Conservation (phyloP, 306 rosid genomes). For the Heteromeles arbutifolia region DNA sequence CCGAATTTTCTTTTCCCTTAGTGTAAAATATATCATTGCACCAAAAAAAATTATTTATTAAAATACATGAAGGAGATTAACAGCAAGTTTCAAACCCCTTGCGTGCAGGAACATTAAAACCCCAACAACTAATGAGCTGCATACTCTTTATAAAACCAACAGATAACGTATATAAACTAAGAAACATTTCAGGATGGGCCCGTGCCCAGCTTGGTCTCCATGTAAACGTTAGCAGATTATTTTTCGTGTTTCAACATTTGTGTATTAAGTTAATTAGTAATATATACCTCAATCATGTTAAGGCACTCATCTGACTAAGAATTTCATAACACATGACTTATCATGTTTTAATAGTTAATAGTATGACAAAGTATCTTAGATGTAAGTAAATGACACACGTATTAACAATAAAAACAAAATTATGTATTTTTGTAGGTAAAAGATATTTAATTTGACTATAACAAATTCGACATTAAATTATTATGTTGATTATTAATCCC, state of each 20-base stretch:
- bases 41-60: no score
- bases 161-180: no score
- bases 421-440: background rate
- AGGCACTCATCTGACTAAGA: background rate
- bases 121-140: no score
- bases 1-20: fast-evolving
- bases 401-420: background rate
- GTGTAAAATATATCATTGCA: no score
- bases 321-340: background rate
- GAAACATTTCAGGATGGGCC: no score
- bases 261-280: background rate
- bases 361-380: background rate
- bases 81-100: no score
- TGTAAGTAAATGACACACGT: background rate
- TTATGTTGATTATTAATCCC: background rate
- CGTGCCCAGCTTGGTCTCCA: no score
- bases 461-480: no score
- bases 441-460: background rate
- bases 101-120: no score
- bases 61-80: no score
- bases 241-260: background rate
- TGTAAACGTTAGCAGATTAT: no score
- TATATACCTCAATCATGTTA: background rate
- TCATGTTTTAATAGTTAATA: background rate
- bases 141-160: no score